These are phyloP conservation scores for Fusarium oxysporum DNA, from an alignment of 2,329 filamentous ascomycete species.

Conservation along the genomic window DNA sequence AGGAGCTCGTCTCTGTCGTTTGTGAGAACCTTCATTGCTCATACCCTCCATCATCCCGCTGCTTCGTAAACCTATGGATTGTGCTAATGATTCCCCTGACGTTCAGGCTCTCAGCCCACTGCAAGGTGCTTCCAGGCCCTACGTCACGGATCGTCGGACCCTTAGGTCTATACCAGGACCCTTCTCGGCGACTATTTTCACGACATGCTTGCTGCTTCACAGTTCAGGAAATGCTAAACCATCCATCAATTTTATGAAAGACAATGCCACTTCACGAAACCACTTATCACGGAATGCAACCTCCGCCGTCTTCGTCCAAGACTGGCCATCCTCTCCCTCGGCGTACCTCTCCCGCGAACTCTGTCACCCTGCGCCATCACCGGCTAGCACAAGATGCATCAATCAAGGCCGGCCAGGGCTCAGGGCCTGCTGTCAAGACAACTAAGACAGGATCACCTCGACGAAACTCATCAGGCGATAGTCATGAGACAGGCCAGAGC, in stretches of 20 bases:
- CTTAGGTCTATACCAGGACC: constrained; percentile 16
- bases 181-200: constrained; percentile 1
- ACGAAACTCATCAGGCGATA: constrained; percentile 62
- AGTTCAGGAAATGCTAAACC: constrained; percentile 27
- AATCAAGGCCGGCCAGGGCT: constrained; percentile 44
- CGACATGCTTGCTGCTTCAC: constrained; percentile 13
- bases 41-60: constrained; percentile 3
- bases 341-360: constrained; percentile 58
- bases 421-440: constrained; percentile 32
- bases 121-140: constrained; percentile 32
- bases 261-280: constrained; percentile 46
- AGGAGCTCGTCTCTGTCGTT: constrained; percentile 8
- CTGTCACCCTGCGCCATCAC: constrained; percentile 61
- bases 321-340: constrained; percentile 58
- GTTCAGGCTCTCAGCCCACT: constrained; percentile 12
- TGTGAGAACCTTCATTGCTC: constrained; percentile 19
- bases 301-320: constrained; percentile 33
- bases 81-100: constrained; percentile 25
- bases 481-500: constrained; percentile 60
- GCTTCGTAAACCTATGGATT: neutral
- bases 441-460: constrained; percentile 41
- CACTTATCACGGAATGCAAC: constrained; percentile 42
- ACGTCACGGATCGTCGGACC: constrained; percentile 39
- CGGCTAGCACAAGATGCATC: constrained; percentile 58
- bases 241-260: constrained; percentile 14